Conservation (phyloP, 140 eudicot genomes). For the Erigeron philadelphicus region DNA sequence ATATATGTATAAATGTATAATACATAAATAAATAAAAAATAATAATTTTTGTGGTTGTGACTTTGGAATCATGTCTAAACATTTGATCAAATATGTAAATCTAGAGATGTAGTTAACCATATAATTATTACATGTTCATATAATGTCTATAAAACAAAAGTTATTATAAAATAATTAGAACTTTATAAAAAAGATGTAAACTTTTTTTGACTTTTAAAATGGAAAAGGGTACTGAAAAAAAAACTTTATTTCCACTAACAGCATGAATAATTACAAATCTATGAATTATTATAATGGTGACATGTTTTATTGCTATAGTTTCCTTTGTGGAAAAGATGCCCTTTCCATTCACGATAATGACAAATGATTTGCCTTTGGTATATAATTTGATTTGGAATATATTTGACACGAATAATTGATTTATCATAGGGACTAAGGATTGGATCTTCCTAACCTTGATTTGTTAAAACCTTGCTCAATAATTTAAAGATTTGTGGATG, state of each 20-base stretch:
- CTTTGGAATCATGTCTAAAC: no score
- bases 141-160: no score
- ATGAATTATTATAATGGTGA: conserved; percentile 11
- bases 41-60: no score
- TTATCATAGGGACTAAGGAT: no score
- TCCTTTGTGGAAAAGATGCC: conserved; percentile 25
- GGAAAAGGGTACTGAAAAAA: conserved; percentile 5
- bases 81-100: no score
- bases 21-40: neutral
- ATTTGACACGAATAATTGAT: neutral
- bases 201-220: neutral
- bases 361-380: conserved; percentile 22
- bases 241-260: conserved; percentile 28
- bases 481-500: no score
- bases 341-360: conserved; percentile 25
- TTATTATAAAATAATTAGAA: neutral
- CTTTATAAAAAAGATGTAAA: neutral
- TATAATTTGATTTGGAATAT: conserved; percentile 13
- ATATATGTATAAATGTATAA: neutral
- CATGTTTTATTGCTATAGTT: conserved; percentile 19
- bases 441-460: no score
- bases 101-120: no score
- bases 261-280: neutral
- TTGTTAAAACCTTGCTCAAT: no score
- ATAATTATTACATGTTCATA: no score